Percentiles rank a stretch among this genome's conserved stretches.
These are phyloP conservation scores for Leptodermis oblonga DNA, from an alignment of 257 asterid species.

Conservation along the genomic window DNA sequence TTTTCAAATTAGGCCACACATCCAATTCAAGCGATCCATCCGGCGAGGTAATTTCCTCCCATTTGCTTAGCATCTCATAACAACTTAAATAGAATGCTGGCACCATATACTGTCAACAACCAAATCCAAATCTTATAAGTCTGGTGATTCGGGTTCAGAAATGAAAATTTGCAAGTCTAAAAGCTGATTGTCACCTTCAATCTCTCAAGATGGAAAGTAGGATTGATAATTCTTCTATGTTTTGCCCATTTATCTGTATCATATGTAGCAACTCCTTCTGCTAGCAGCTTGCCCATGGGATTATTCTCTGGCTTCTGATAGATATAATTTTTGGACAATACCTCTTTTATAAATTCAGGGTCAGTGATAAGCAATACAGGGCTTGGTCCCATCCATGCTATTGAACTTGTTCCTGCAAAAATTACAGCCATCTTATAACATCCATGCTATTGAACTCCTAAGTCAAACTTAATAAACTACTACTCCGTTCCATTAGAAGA, in stretches of 20 bases:
- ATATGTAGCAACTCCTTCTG: constrained; percentile 24
- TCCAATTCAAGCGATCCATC: constrained; percentile 29
- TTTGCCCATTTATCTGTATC: constrained; percentile 46
- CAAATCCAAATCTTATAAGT: not conserved
- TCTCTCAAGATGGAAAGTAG: constrained; percentile 45
- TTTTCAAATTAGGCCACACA: constrained; percentile 37
- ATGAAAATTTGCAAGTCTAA: not conserved
- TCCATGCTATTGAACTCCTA: no score
- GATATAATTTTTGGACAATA: constrained; percentile 27
- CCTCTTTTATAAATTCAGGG: constrained; percentile 33
- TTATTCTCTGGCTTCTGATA: constrained; percentile 24
- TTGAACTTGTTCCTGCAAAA: constrained; percentile 25
- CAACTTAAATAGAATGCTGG: constrained; percentile 38
- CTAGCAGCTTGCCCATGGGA: constrained; percentile 24
- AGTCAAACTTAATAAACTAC: no score
- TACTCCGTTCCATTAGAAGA: no score
- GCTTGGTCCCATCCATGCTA: constrained; percentile 34
- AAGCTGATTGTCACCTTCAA: constrained; percentile 24
- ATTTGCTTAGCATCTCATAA: constrained; percentile 36
- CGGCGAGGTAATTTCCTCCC: constrained; percentile 24
- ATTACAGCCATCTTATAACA: not conserved
- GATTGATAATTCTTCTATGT: constrained; percentile 37
- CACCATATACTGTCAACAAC: constrained; percentile 30
- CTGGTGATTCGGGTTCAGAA: not conserved
- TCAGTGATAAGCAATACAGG: constrained; percentile 26